These are phyloP conservation scores for Paramecium bursaria DNA, from an alignment of 73 alveolate genomes.

Conservation along the genomic window DNA sequence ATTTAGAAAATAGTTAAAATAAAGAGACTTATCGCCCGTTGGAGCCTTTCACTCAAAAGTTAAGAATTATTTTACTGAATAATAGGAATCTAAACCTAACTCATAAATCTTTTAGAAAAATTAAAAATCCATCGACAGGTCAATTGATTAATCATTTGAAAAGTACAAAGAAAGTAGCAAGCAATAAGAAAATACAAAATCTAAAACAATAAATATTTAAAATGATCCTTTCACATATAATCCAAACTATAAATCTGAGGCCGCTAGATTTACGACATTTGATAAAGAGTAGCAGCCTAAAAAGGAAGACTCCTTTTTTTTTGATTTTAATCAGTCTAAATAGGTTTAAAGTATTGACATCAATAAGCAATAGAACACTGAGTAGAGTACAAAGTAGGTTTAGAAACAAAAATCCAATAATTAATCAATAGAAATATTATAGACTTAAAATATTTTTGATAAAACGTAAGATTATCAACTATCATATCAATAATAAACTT, in stretches of 20 bases:
- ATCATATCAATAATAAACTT: too few relatives aligned
- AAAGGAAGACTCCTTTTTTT: too few relatives aligned
- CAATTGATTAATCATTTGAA: background rate
- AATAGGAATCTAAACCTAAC: conserved; percentile 4
- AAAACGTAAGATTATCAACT: too few relatives aligned
- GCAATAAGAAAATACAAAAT: background rate
- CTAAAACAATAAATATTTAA: conserved; percentile 8
- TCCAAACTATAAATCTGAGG: background rate
- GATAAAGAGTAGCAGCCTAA: too few relatives aligned
- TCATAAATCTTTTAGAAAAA: conserved; percentile 5
- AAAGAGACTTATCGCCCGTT: conserved; percentile 53
- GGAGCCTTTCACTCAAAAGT: conserved; percentile 40
- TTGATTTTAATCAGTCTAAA: too few relatives aligned
- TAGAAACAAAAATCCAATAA: too few relatives aligned
- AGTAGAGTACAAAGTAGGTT: too few relatives aligned
- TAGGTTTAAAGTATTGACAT: too few relatives aligned
- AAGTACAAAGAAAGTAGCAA: background rate
- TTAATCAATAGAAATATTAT: too few relatives aligned
- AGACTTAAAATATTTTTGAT: too few relatives aligned
- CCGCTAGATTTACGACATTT: background rate
- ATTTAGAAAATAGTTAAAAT: background rate
- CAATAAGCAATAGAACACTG: too few relatives aligned
- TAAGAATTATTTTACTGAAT: conserved; percentile 56
- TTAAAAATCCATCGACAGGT: conserved; percentile 3
- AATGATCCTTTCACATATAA: background rate